Conservation (phyloP, 805 yeast species). For the Debaryomyces maramus region DNA sequence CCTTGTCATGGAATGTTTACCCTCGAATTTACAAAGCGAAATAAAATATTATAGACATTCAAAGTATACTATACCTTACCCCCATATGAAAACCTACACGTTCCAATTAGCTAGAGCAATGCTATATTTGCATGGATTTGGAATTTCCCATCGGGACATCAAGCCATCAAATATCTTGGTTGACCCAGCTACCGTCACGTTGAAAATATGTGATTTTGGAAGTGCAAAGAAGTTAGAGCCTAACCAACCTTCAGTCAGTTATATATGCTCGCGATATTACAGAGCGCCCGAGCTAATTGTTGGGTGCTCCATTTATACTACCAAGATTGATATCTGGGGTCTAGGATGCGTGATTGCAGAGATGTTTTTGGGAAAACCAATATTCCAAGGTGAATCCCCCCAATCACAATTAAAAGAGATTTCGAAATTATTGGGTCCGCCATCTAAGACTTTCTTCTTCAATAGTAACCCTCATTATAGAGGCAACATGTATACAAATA, state of each 20-base stretch:
- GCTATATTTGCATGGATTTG: slow-evolving; percentile 78
- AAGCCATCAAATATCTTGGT: slow-evolving; percentile 81
- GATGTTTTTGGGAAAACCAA: slow-evolving; percentile 85
- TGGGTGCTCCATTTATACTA: slow-evolving; percentile 83
- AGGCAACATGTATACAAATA: slow-evolving; percentile 71
- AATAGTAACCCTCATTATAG: slow-evolving; percentile 73
- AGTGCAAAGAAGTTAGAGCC: slow-evolving; percentile 78
- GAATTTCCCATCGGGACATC: slow-evolving; percentile 80
- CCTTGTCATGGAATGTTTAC: slow-evolving; percentile 83
- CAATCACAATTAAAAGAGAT: slow-evolving; percentile 86
- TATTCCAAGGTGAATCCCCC: slow-evolving; percentile 94
- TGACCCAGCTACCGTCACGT: slow-evolving; percentile 62
- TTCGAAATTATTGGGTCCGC: slow-evolving; percentile 88
- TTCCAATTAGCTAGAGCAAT: slow-evolving; percentile 82
- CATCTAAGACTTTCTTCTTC: slow-evolving; percentile 65
- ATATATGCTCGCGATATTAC: slow-evolving; percentile 93
- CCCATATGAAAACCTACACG: slow-evolving; percentile 73
- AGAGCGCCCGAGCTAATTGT: slow-evolving; percentile 95
- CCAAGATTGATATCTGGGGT: slow-evolving; percentile 97
- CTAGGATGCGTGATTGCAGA: slow-evolving; percentile 96
- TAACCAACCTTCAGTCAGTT: slow-evolving; percentile 86
- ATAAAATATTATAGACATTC: slow-evolving; percentile 66
- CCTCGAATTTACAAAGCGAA: slow-evolving; percentile 76
- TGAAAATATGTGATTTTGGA: slow-evolving; percentile 85
- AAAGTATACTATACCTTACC: slow-evolving; percentile 62